Conservation (phyloP, 805 yeast genomes). For the Ogataea nakhonphanomensis region DNA sequence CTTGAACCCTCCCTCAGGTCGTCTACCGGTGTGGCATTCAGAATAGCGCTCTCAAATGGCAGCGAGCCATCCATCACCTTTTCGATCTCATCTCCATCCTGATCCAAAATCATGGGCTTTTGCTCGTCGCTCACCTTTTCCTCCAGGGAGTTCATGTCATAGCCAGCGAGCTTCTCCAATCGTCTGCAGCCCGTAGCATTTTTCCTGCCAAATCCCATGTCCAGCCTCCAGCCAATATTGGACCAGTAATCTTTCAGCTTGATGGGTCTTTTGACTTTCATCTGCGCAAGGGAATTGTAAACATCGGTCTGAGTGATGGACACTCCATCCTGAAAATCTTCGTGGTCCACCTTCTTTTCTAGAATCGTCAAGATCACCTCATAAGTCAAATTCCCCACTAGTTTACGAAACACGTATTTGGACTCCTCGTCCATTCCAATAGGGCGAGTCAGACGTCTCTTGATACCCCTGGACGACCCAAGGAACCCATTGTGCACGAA, state of each 20-base stretch:
- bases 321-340: background rate
- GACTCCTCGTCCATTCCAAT: conserved; percentile 12
- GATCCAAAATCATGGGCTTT: background rate
- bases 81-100: conserved; percentile 12
- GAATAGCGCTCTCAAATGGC: conserved; percentile 13
- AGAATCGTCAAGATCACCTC: conserved; percentile 15
- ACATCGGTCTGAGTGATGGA: conserved; percentile 12
- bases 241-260: conserved; percentile 21
- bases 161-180: conserved; percentile 2
- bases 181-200: conserved; percentile 1
- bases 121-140: background rate
- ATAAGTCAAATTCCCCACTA: conserved; percentile 13
- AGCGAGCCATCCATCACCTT: conserved; percentile 14
- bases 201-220: conserved; percentile 6
- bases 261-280: conserved; percentile 8
- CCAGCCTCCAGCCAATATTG: conserved; percentile 15
- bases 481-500: conserved; percentile 10
- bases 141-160: conserved; percentile 8
- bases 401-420: conserved; percentile 9
- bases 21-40: conserved; percentile 12
- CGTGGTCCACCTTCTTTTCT: conserved; percentile 9
- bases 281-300: conserved; percentile 3
- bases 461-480: conserved; percentile 7
- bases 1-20: conserved; percentile 1
- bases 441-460: conserved; percentile 11